phyloP scores from a whole-genome alignment of 2,329 filamentous ascomycete species.

The Atkinsonella hypoxylon region DNA sequence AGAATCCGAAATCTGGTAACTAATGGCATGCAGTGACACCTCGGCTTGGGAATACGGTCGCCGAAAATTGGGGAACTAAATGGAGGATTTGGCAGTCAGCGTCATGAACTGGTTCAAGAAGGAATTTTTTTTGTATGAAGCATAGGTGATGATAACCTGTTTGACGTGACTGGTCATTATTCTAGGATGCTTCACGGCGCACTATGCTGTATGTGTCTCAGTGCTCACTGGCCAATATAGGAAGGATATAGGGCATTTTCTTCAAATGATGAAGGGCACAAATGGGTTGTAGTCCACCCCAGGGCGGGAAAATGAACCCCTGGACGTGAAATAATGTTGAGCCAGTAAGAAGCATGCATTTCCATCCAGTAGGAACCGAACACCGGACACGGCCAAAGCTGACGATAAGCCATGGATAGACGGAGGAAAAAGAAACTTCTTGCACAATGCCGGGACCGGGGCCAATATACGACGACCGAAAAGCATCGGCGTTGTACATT shows the following conservation, averaged over 20 bases:
- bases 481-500: constrained; percentile 1
- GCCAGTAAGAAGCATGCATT: too few species aligned
- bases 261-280: too few species aligned
- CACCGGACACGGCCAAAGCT: too few species aligned
- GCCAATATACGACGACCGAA: neutral
- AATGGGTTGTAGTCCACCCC: too few species aligned
- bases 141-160: neutral
- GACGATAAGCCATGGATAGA: neutral
- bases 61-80: neutral
- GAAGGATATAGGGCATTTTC: too few species aligned
- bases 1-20: neutral
- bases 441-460: neutral
- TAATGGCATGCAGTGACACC: neutral
- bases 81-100: neutral
- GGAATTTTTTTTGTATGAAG: neutral
- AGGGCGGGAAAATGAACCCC: too few species aligned
- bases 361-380: too few species aligned
- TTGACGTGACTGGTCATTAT: neutral
- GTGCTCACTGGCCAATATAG: too few species aligned
- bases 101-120: neutral
- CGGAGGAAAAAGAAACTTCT: neutral
- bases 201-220: neutral
- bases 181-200: neutral
- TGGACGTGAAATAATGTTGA: too few species aligned
- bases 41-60: neutral